phyloP scores from a whole-genome alignment of 768 basidiomycete genomes.

The Leccinum truebloodii region DNA sequence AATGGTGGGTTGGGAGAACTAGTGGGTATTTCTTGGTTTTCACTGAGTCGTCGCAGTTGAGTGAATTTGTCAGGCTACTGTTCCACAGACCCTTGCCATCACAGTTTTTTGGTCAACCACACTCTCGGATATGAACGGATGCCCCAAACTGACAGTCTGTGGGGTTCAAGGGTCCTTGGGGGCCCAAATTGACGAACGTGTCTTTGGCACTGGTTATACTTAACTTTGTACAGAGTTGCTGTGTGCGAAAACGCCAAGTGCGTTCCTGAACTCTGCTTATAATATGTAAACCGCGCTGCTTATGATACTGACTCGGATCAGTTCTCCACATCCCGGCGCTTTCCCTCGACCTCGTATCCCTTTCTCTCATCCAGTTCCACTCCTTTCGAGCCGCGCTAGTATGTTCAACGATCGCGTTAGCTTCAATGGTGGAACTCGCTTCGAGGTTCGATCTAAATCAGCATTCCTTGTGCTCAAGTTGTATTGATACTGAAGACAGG shows the following conservation, averaged over 20 bases:
- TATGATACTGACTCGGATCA: constrained; percentile 13
- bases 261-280: constrained; percentile 21
- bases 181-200: constrained; percentile 18
- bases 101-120: not conserved
- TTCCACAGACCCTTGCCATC: not conserved
- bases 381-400: not conserved
- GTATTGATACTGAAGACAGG: constrained; percentile 19
- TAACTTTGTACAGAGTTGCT: constrained; percentile 13
- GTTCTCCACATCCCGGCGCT: constrained; percentile 4
- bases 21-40: too few species aligned
- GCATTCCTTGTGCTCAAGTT: not conserved
- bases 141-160: not conserved
- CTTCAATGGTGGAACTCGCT: constrained; percentile 31
- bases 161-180: constrained; percentile 5
- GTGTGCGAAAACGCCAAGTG: constrained; percentile 11
- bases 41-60: too few species aligned
- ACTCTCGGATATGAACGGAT: not conserved
- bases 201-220: constrained; percentile 2
- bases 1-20: too few species aligned
- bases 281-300: constrained; percentile 2
- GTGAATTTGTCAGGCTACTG: not conserved
- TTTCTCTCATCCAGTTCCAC: not conserved
- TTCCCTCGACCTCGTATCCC: constrained; percentile 1
- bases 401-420: constrained; percentile 30
- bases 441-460: constrained; percentile 21